phyloP scores from a whole-genome alignment of 2,329 filamentous ascomycete genomes.

The Ascochyta lentis region DNA sequence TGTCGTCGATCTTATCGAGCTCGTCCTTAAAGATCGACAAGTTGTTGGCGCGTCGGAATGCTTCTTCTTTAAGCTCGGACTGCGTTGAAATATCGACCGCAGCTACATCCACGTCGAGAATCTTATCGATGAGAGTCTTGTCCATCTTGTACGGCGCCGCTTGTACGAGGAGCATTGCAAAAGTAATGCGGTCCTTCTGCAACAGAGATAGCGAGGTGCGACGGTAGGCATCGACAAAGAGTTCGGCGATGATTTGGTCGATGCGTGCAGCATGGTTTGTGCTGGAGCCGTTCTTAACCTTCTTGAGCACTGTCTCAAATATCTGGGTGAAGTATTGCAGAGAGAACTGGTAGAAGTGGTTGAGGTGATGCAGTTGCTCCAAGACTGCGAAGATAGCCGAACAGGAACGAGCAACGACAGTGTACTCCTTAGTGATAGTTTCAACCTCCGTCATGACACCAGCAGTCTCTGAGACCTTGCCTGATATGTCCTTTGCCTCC shows the following conservation, averaged over 20 bases:
- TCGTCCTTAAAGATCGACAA: conserved; percentile 76
- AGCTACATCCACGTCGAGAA: conserved; percentile 78
- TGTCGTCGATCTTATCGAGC: conserved; percentile 66
- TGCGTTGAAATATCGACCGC: conserved; percentile 81
- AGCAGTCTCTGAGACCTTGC: conserved; percentile 95
- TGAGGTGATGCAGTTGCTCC: conserved; percentile 96
- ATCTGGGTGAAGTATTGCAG: conserved; percentile 98
- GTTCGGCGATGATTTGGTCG: conserved; percentile 86
- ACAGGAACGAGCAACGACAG: conserved; percentile 90
- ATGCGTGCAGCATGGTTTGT: conserved; percentile 80
- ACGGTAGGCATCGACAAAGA: conserved; percentile 91
- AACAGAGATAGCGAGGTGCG: conserved; percentile 91
- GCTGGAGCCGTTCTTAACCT: conserved; percentile 76
- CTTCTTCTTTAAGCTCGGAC: conserved; percentile 68
- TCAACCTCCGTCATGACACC: conserved; percentile 99
- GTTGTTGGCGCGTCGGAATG: conserved; percentile 71
- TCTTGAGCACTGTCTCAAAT: conserved; percentile 87
- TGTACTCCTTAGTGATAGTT: conserved; percentile 92
- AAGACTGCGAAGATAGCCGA: conserved; percentile 96
- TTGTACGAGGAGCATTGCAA: conserved; percentile 94
- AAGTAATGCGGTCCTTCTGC: conserved; percentile 91
- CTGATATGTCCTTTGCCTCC: conserved; percentile 93
- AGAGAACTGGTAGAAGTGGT: conserved; percentile 99
- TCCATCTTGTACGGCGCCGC: conserved; percentile 97
- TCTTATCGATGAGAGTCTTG: conserved; percentile 82